Evolutionary conservation across 345 rosid genomes (phyloP).

Genomic region (Brassica napus): Da-Ae NC_063451.1:2365501-2366000

Average conservation of each 20-base stretch:
- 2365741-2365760: background rate
- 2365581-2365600: background rate
- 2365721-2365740: background rate
- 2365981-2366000: background rate
- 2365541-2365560: background rate
- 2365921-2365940: background rate
- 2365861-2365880: background rate
- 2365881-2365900: background rate
- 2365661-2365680: background rate
- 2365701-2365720: background rate
- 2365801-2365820: background rate
- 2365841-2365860: background rate
- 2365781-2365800: background rate
- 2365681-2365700: background rate
- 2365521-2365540: background rate
- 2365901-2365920: background rate
- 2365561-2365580: background rate
- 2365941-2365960: background rate
- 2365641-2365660: background rate
- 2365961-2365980: background rate
- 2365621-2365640: background rate
- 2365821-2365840: background rate
- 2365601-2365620: background rate
- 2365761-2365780: background rate
- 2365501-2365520: background rate